Evolutionary conservation across 768 basidiomycete species (phyloP).

Genomic region (Tephrocybe sp.): DNA sequence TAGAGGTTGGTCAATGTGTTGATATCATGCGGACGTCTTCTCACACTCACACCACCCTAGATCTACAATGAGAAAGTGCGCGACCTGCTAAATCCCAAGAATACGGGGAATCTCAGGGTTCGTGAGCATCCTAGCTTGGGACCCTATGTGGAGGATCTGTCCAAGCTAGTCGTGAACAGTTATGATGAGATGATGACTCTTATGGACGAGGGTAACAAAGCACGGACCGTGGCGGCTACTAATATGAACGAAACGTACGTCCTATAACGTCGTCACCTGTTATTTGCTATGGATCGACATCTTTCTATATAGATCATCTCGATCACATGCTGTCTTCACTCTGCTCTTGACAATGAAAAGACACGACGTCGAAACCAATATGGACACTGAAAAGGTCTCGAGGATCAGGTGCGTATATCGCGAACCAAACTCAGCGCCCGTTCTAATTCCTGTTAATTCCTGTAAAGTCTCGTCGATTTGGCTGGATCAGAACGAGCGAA

Average conservation of each 20-base stretch:
- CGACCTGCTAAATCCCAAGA: slow-evolving; percentile 96
- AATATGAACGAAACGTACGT: slow-evolving; percentile 98
- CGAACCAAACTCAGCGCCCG: slow-evolving; percentile 3
- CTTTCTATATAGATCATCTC: slow-evolving; percentile 64
- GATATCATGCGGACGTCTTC: neutral
- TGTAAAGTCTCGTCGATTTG: slow-evolving; percentile 80
- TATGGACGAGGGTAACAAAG: slow-evolving; percentile 99
- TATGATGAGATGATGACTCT: slow-evolving; percentile 98
- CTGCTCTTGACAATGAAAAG: slow-evolving; percentile 90
- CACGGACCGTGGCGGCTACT: slow-evolving; percentile 95
- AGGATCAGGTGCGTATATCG: slow-evolving; percentile 70
- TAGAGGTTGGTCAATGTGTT: slow-evolving; percentile 57
- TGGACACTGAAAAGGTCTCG: slow-evolving; percentile 98
- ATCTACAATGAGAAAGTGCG: slow-evolving; percentile 99
- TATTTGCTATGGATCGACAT: slow-evolving; percentile 6
- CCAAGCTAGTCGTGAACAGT: slow-evolving; percentile 85
- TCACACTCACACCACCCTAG: slow-evolving; percentile 32
- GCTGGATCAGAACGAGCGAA: slow-evolving; percentile 97
- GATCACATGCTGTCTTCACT: slow-evolving; percentile 98
- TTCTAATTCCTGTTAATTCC: slow-evolving; percentile 15
- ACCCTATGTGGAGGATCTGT: slow-evolving; percentile 98
- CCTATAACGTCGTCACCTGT: slow-evolving; percentile 2
- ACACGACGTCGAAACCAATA: slow-evolving; percentile 77
- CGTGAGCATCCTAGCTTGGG: slow-evolving; percentile 95
- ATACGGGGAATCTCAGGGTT: slow-evolving; percentile 92